Percentiles rank a stretch among this genome's conserved stretches.
Conservation (phyloP, 345 rosid species). For the Kernera saxatilis region DNA sequence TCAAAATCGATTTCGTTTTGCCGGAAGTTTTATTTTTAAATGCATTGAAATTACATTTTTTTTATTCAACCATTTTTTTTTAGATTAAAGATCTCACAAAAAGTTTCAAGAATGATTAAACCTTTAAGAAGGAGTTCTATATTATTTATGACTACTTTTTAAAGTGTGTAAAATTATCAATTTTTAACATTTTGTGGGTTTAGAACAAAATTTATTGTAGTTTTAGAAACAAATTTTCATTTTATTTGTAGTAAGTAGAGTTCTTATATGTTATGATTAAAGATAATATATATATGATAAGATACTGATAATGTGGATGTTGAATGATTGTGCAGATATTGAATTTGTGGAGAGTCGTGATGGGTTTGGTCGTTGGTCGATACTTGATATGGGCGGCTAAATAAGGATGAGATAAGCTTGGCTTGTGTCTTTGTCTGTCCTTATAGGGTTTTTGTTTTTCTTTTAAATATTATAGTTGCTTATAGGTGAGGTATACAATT, state of each 20-base stretch:
- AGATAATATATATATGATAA: not conserved
- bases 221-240: not conserved
- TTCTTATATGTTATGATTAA: not conserved
- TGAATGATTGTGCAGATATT: conserved; percentile 35
- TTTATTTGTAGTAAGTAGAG: not conserved
- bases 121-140: not conserved
- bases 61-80: not conserved
- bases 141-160: not conserved
- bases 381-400: conserved; percentile 18
- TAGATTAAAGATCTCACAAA: not conserved
- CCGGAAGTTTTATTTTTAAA: not conserved
- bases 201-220: not conserved
- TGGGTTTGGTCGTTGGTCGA: conserved; percentile 23
- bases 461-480: not conserved
- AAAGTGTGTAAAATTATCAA: not conserved
- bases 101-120: not conserved
- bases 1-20: not conserved
- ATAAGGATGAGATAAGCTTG: conserved; percentile 17
- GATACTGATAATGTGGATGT: conserved; percentile 17
- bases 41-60: not conserved
- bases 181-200: no score
- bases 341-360: conserved; percentile 29
- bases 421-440: conserved; percentile 18
- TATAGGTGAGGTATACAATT: conserved; percentile 34
- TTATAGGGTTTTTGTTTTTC: not conserved